phyloP scores from a whole-genome alignment of 1,284 basidiomycete genomes.

The Chalciporus sp. region DNA sequence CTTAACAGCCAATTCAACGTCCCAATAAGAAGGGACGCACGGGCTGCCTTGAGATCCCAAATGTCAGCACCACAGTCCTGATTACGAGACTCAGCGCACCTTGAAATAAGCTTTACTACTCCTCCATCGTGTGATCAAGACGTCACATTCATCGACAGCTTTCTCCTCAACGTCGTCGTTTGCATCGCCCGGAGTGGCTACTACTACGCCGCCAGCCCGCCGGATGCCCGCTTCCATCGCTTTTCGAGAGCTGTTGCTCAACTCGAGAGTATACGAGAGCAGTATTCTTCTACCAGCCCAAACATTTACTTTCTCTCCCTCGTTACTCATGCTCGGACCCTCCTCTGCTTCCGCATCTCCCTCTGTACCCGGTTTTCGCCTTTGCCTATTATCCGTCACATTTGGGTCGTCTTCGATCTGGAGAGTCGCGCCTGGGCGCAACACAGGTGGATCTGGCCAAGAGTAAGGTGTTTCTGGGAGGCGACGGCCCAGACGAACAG shows the following conservation, averaged over 20 bases:
- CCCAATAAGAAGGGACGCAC: constrained; percentile 58
- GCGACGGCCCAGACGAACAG: constrained; percentile 61
- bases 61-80: too few relatives aligned
- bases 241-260: constrained; percentile 48
- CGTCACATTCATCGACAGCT: constrained; percentile 56
- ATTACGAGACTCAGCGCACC: constrained; percentile 37
- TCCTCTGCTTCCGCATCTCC: constrained; percentile 3
- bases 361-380: constrained; percentile 12
- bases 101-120: constrained; percentile 69
- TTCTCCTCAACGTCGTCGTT: constrained; percentile 42
- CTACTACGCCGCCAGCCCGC: constrained; percentile 56
- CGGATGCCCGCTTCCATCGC: constrained; percentile 61
- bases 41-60: constrained; percentile 20
- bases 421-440: constrained; percentile 36
- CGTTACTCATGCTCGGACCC: background rate
- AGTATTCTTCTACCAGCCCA: constrained; percentile 61
- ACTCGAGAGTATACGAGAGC: constrained; percentile 55
- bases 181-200: constrained; percentile 40
- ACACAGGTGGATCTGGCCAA: constrained; percentile 69
- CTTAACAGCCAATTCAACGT: constrained; percentile 83
- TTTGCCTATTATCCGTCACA: constrained; percentile 19
- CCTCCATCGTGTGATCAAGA: constrained; percentile 70
- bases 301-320: constrained; percentile 35
- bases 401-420: constrained; percentile 19
- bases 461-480: constrained; percentile 65